Evolutionary conservation across 148 eudicot genomes (phyloP).

Genomic region (Pharnaceum exiguum): DNA sequence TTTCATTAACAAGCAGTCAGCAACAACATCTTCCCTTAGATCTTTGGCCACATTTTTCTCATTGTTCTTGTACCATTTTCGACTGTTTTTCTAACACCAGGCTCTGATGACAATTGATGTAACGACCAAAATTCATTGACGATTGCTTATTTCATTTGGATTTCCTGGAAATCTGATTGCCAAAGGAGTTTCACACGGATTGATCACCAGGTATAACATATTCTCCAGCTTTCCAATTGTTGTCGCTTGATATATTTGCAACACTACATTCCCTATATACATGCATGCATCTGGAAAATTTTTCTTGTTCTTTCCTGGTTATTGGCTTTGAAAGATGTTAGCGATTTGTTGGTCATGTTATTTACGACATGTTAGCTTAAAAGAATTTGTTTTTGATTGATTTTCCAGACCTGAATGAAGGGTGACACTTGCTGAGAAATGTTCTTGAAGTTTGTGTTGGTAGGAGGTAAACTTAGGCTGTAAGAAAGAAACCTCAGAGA

Average conservation of each 20-base stretch:
- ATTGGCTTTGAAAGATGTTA: too few relatives aligned
- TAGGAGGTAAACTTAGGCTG: neutral
- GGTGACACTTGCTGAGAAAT: constrained; percentile 1
- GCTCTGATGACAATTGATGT: neutral
- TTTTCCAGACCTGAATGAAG: constrained; percentile 4
- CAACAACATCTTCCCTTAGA: too few relatives aligned
- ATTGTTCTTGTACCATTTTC: too few relatives aligned
- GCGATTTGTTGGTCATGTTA: too few relatives aligned
- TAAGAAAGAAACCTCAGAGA: neutral
- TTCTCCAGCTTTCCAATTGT: neutral
- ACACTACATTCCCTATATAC: neutral
- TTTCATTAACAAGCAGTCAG: too few relatives aligned
- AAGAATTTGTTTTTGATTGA: neutral
- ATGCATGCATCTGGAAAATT: neutral
- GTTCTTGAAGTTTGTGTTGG: neutral
- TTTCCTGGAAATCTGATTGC: neutral
- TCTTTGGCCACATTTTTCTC: too few relatives aligned
- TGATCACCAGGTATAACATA: constrained; percentile 11
- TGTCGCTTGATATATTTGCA: neutral
- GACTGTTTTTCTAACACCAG: too few relatives aligned
- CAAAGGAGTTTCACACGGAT: neutral
- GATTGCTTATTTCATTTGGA: neutral
- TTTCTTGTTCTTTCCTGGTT: neutral
- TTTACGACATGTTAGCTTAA: too few relatives aligned
- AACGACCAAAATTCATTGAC: too few relatives aligned